These are phyloP conservation scores for Myxozyma neotropica DNA, from an alignment of 805 yeast species.

Conservation along the genomic window DNA sequence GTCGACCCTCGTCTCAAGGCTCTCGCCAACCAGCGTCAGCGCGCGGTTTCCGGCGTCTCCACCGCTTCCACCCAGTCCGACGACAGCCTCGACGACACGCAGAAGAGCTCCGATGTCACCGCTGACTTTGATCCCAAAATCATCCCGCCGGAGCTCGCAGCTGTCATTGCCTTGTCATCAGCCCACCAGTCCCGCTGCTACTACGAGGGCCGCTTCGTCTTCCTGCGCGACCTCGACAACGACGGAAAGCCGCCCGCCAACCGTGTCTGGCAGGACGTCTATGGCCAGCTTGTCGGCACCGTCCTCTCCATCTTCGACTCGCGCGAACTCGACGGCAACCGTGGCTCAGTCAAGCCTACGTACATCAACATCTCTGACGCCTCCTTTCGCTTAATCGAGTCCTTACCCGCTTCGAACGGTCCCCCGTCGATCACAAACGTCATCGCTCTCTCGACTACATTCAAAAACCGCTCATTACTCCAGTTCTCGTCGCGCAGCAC, in stretches of 20 bases:
- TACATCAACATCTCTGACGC: conserved; percentile 93
- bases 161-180: conserved; percentile 67
- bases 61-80: conserved; percentile 1
- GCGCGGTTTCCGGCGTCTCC: conserved; percentile 8
- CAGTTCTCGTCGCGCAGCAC: conserved; percentile 71
- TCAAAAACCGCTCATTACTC: conserved; percentile 81
- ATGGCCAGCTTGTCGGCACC: conserved; percentile 86
- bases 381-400: conserved; percentile 54
- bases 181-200: conserved; percentile 73
- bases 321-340: conserved; percentile 48
- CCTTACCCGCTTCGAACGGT: conserved; percentile 37
- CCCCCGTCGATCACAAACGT: conserved; percentile 40
- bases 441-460: conserved; percentile 86
- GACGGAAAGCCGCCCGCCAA: conserved; percentile 82
- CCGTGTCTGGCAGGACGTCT: conserved; percentile 88
- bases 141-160: conserved; percentile 67
- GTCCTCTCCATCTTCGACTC: conserved; percentile 90
- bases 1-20: conserved; percentile 17
- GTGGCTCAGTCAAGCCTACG: conserved; percentile 65
- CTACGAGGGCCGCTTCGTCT: conserved; percentile 54
- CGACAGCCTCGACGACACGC: conserved; percentile 3
- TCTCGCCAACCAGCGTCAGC: conserved; percentile 7
- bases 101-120: conserved; percentile 1
- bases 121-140: conserved; percentile 37
- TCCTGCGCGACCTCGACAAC: conserved; percentile 49